phyloP scores from a whole-genome alignment of 495 filamentous ascomycete species.

The Aspergillus mulundensis region DNA sequence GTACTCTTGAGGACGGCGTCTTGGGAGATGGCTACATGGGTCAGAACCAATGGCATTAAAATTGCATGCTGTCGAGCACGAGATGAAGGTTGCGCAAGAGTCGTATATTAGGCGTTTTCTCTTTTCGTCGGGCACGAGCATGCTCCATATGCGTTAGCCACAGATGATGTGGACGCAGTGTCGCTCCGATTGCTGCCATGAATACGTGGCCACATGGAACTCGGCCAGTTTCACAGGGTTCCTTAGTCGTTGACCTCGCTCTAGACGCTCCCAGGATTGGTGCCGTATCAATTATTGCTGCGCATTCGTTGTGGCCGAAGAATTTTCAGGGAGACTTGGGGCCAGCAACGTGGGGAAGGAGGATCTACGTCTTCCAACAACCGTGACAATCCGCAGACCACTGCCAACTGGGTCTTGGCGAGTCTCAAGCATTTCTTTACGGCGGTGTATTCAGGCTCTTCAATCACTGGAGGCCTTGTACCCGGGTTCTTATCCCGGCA shows the following conservation, averaged over 20 bases:
- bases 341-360: background rate
- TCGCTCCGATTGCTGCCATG: conserved; percentile 14
- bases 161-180: conserved; percentile 11
- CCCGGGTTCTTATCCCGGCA: conserved; percentile 3
- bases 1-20: conserved; percentile 88
- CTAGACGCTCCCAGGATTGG: background rate
- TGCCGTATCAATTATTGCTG: conserved; percentile 3
- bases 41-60: conserved; percentile 61
- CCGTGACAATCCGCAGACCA: background rate
- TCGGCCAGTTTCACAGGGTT: conserved; percentile 8
- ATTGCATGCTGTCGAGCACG: background rate
- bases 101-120: conserved; percentile 15
- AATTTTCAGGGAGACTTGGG: background rate
- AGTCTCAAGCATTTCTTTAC: background rate
- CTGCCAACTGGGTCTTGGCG: background rate
- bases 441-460: background rate
- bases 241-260: conserved; percentile 1
- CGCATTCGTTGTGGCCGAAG: background rate
- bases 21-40: conserved; percentile 70
- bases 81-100: conserved; percentile 16
- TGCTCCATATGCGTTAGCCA: conserved; percentile 15
- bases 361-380: background rate
- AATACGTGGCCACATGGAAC: conserved; percentile 14
- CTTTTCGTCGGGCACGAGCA: conserved; percentile 11
- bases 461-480: conserved; percentile 4